Base-by-base conservation (phyloP, 192 early-diverging fungal genomes). In the Borealophlyctis nickersoniae region DNA sequence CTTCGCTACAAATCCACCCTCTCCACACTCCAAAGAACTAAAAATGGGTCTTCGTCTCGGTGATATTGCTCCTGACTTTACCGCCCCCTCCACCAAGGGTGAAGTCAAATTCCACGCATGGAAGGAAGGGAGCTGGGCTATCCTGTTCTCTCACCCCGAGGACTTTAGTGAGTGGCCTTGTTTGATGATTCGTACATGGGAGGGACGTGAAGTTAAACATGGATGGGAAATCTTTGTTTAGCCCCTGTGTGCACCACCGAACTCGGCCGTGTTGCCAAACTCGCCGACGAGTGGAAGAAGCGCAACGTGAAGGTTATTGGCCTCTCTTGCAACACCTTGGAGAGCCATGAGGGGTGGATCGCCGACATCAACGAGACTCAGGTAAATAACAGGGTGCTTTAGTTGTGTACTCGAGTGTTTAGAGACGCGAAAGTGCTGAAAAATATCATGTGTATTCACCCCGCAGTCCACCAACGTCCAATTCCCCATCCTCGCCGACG, bases 111-210 rank as follows among this genome's bases (percentile, higher is more conserved):
- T 98, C 82, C 92, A 98, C 72, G 79, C 89, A 19, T 94, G 82
- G 53, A 91, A 95, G 53, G 83, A 85, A 54, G 81, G 85, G 70
- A 82, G 81, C 13, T 98, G 96, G 96, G 90, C 83, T 36, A 81
- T 98, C 35, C 88, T 98, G 22, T 98, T 98, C 77, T 98, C 96
- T 29, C 96, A 98, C 73, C 96, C 96, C 14, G 96, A 92, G 58
- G 93, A 96, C 81, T 96, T 95, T 56, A 96, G 86, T 80, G 73
- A 74, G 64, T 72, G 13, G 0, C n/a, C n/a, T n/a, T n/a, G n/a
- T n/a, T n/a, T n/a, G n/a, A n/a, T n/a, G n/a, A n/a, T n/a, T n/a
- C n/a, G n/a, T n/a, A n/a, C n/a, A n/a, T n/a, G n/a, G n/a, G n/a
- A n/a, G n/a, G n/a, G n/a, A n/a, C n/a, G n/a, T n/a, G n/a, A n/a